Conservation (phyloP, 1,284 basidiomycete genomes). For the Chalciporus piperatoides region DNA sequence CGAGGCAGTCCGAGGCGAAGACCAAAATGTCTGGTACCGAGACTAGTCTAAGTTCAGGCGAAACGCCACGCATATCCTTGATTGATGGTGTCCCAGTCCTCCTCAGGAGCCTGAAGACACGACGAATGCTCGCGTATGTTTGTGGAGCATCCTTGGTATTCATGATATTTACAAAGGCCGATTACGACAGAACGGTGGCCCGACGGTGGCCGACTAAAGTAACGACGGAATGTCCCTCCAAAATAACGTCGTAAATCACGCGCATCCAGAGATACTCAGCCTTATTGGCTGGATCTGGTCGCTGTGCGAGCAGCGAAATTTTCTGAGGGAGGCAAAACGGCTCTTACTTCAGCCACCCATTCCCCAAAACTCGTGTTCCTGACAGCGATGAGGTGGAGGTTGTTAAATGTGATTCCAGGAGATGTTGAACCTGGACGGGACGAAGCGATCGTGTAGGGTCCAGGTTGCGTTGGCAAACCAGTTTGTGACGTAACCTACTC, state of each 20-base stretch:
- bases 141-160: too few relatives aligned
- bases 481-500: slow-evolving; percentile 21
- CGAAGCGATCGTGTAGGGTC: slow-evolving; percentile 22
- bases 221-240: neutral
- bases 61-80: too few relatives aligned
- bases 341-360: slow-evolving; percentile 28
- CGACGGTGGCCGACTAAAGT: too few relatives aligned
- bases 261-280: neutral
- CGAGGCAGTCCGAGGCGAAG: too few relatives aligned
- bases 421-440: slow-evolving; percentile 8
- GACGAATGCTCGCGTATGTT: too few relatives aligned
- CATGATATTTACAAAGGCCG: too few relatives aligned
- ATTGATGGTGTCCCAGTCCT: too few relatives aligned
- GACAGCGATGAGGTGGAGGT: slow-evolving; percentile 26
- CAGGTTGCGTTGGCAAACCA: slow-evolving; percentile 12
- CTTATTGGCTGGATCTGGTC: too few relatives aligned
- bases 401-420: slow-evolving; percentile 23
- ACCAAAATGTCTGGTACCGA: too few relatives aligned
- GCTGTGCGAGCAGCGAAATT: neutral
- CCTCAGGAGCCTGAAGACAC: too few relatives aligned
- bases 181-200: too few relatives aligned
- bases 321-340: slow-evolving; percentile 17
- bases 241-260: neutral
- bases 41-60: too few relatives aligned
- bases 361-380: slow-evolving; percentile 29